Conservation (phyloP, 768 basidiomycete genomes). For the Mycena galericulata region DNA sequence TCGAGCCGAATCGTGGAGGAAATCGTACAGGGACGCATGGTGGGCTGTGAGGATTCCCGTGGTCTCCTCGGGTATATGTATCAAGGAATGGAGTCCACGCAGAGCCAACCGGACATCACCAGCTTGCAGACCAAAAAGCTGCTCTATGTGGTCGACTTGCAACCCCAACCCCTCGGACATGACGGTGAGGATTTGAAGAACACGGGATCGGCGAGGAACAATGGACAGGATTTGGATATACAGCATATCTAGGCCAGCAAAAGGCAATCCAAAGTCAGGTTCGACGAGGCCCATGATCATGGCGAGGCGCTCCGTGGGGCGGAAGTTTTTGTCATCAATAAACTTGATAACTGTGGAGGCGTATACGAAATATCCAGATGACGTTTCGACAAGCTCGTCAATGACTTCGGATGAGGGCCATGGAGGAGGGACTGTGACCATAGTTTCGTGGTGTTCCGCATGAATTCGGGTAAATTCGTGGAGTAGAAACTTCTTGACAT, state of each 20-base stretch:
- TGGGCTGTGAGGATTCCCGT: neutral
- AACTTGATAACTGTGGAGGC: conserved; percentile 6
- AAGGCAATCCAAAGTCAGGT: no score
- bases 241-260: no score
- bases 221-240: no score
- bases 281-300: conserved; percentile 8
- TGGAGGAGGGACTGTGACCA: neutral
- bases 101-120: neutral
- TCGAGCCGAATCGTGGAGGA: neutral
- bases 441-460: neutral
- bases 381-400: conserved; percentile 30
- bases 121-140: neutral
- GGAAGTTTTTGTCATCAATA: neutral
- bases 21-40: conserved; percentile 3
- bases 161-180: no score
- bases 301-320: neutral
- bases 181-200: no score
- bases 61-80: neutral
- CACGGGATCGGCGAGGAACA: no score
- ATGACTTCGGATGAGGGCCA: conserved; percentile 37
- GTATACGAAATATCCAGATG: conserved; percentile 44
- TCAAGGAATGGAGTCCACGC: neutral
- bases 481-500: conserved; percentile 33
- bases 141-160: neutral
- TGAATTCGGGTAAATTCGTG: neutral